These are phyloP conservation scores for Coffea eugenioides DNA, from an alignment of 257 asterid species.

Conservation along the genomic window DNA sequence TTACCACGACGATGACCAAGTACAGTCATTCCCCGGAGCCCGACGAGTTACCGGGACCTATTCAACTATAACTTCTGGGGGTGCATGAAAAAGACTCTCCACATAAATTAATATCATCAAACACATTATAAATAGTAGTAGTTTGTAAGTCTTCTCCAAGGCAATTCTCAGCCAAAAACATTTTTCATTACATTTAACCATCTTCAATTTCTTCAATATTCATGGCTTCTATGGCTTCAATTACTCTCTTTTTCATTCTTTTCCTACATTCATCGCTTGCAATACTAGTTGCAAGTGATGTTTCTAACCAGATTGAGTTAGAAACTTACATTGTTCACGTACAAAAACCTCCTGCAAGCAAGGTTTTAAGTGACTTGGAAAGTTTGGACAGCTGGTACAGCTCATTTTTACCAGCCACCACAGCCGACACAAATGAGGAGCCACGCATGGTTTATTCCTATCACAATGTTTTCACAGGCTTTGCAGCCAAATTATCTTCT, in stretches of 20 bases:
- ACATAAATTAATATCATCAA: background rate
- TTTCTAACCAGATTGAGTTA: background rate
- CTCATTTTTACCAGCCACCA: slow-evolving; percentile 35
- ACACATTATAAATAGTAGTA: background rate
- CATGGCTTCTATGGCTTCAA: slow-evolving; percentile 3
- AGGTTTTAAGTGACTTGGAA: slow-evolving; percentile 13
- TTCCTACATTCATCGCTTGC: background rate
- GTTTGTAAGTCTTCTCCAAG: background rate
- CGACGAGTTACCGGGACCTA: background rate
- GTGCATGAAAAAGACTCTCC: background rate
- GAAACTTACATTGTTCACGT: slow-evolving; percentile 23
- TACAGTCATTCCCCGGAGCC: background rate
- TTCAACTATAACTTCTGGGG: background rate
- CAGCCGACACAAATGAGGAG: slow-evolving; percentile 11
- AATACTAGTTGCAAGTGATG: slow-evolving; percentile 1
- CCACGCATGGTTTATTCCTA: slow-evolving; percentile 29
- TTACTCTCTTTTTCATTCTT: background rate
- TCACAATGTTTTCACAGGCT: slow-evolving; percentile 41
- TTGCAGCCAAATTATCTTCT: slow-evolving; percentile 40
- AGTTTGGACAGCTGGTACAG: slow-evolving; percentile 35
- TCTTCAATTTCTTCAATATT: background rate
- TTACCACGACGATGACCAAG: background rate
- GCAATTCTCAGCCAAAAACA: background rate
- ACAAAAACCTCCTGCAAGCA: slow-evolving; percentile 7
- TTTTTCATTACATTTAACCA: background rate